Conservation (phyloP, 2,329 filamentous ascomycete species). For the Aspergillus japonicus region DNA sequence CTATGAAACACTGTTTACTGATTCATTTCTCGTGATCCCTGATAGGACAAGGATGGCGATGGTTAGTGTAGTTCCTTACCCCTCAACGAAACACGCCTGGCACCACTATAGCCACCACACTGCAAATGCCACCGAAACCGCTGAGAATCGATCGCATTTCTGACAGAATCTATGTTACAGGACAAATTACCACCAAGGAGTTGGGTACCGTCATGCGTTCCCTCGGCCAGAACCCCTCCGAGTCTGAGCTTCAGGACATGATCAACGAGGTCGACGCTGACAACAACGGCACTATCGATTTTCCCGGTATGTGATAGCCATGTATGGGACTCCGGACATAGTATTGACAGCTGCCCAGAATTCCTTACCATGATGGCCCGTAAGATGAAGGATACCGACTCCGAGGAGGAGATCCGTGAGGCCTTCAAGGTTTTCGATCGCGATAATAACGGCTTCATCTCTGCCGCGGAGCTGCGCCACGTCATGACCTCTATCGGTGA, state of each 20-base stretch:
- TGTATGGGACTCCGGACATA: not conserved
- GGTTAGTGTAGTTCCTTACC: constrained; percentile 58
- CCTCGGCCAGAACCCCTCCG: constrained; percentile 83
- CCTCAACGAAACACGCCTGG: not conserved
- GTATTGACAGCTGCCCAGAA: constrained; percentile 52
- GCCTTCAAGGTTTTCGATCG: constrained; percentile 89
- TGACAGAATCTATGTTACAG: constrained; percentile 44
- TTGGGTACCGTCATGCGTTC: constrained; percentile 88
- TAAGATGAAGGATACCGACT: constrained; percentile 93
- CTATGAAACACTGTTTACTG: constrained; percentile 15
- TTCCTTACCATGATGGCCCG: constrained; percentile 92
- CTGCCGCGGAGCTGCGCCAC: constrained; percentile 80
- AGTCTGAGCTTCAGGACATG: constrained; percentile 89
- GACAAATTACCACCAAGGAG: constrained; percentile 90
- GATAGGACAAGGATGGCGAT: constrained; percentile 85
- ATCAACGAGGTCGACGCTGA: constrained; percentile 91
- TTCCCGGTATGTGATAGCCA: constrained; percentile 64
- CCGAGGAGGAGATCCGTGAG: constrained; percentile 85
- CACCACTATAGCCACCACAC: not conserved
- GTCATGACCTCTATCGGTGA: constrained; percentile 92
- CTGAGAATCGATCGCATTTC: not conserved
- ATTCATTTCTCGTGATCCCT: constrained; percentile 20
- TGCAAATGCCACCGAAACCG: not conserved
- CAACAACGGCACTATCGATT: constrained; percentile 91
- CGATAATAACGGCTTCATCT: constrained; percentile 91